Evolutionary conservation across 768 basidiomycete species (phyloP), one percentile per base, ranked within the genome.

Genomic region (Trametes coccinea): DNA sequence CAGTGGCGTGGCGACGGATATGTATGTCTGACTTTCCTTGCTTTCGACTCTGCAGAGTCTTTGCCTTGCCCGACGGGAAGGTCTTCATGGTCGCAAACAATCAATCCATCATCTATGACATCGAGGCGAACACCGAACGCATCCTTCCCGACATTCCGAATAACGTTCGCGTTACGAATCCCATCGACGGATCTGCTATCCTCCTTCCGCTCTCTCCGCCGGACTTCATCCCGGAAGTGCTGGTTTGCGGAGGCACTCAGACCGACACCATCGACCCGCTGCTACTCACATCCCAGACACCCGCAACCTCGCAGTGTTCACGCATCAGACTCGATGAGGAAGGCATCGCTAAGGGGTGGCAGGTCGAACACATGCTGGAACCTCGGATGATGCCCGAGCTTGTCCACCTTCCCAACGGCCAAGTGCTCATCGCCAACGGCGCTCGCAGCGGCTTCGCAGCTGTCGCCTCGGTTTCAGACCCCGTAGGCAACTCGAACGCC

Each of bases 41-140:
- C 22, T 22, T 22, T 86, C 67, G 92, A 30, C 90, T 62, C 88
- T 88, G 13, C 3, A 87, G 90, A 56, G 86, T 85, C n/a, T 88
- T 92, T 66, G 67, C 79, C 44, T 81, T 93, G 48, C 88, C 91
- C 10, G 82, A 90, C 62, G 87, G 87, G 9, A 83, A 71, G 37
- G 66, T 92, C 8, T 92, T 92, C 71, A 80, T 93, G 54, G 89
- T 88, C 27, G 91, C 91, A 10, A 91, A 92, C 70, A 83, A 77
- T 53, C 86, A 90, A 59, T 87, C 89, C 8, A 90, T 86, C 78
- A 86, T 92, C 62, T 93, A 92, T 67, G 83, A 93, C 72, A 90
- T 89, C 88, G 72, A 79, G 64, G 71, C 73, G 14, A 84, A 91
- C 68, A 78, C 74, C 2, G 90, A 92, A 72, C 76, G 72, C 31